phyloP scores from a whole-genome alignment of 257 asterid genomes.

The Fraxinus cuspidata region DNA sequence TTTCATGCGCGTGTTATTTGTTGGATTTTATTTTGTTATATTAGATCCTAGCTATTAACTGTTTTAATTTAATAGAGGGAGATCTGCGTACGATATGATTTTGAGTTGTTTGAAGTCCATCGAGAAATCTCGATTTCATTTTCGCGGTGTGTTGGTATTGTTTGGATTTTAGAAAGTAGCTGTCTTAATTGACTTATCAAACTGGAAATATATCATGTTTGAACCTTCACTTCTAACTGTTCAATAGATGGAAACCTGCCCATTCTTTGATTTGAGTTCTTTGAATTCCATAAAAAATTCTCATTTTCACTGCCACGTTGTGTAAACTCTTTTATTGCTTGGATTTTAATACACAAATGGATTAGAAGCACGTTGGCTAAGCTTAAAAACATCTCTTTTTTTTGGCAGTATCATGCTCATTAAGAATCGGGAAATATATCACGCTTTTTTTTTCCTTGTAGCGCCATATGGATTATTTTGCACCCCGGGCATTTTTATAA shows the following conservation, averaged over 20 bases:
- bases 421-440: neutral
- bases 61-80: neutral
- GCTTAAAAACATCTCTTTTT: too few species aligned
- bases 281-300: constrained; percentile 12
- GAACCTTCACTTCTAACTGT: neutral
- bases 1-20: neutral
- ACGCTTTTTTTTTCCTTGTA: neutral
- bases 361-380: neutral
- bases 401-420: neutral
- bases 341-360: neutral
- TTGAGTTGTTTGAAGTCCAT: neutral
- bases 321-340: neutral
- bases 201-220: neutral
- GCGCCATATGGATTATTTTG: neutral
- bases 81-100: neutral
- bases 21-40: neutral
- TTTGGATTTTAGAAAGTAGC: neutral
- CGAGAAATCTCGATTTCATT: neutral
- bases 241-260: neutral
- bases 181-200: neutral
- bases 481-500: neutral
- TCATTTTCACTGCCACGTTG: neutral
- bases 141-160: neutral
- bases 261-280: neutral
- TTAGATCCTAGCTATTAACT: neutral